phyloP scores from a whole-genome alignment of 2,329 filamentous ascomycete species.

The Zalaria sp. region DNA sequence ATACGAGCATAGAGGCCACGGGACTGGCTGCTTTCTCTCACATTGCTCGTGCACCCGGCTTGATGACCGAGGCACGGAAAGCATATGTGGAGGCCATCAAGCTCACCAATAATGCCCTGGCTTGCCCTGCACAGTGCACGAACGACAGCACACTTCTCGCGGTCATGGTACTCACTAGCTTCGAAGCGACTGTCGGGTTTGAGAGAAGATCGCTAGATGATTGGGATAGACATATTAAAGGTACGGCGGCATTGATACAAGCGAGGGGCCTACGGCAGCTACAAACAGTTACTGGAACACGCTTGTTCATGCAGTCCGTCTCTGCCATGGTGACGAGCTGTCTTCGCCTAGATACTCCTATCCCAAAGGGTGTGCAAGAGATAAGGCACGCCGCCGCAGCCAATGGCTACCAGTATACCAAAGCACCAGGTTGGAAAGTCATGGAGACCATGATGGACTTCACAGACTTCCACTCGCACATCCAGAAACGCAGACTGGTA shows the following conservation, averaged over 20 bases:
- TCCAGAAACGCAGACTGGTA: neutral
- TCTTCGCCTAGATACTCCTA: neutral
- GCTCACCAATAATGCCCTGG: constrained; percentile 2
- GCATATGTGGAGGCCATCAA: constrained; percentile 1
- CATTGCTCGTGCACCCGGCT: neutral
- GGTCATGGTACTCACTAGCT: constrained; percentile 2
- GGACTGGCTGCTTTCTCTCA: neutral
- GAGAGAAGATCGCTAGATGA: neutral
- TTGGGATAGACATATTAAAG: constrained; percentile 4
- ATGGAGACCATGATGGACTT: neutral
- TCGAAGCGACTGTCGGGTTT: constrained; percentile 1
- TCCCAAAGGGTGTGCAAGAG: neutral
- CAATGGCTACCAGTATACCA: neutral
- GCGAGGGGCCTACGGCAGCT: constrained; percentile 1
- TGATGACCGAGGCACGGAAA: neutral
- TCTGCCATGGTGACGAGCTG: neutral
- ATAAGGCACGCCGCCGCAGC: neutral
- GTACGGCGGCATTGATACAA: neutral
- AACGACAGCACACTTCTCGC: constrained; percentile 1
- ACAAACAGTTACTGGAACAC: neutral
- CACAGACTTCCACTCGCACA: neutral
- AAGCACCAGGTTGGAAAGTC: neutral
- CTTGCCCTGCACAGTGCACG: neutral
- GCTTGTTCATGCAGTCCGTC: neutral
- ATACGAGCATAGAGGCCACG: neutral